Conservation (phyloP, 768 basidiomycete genomes). For the Psilocybe cubensis region DNA sequence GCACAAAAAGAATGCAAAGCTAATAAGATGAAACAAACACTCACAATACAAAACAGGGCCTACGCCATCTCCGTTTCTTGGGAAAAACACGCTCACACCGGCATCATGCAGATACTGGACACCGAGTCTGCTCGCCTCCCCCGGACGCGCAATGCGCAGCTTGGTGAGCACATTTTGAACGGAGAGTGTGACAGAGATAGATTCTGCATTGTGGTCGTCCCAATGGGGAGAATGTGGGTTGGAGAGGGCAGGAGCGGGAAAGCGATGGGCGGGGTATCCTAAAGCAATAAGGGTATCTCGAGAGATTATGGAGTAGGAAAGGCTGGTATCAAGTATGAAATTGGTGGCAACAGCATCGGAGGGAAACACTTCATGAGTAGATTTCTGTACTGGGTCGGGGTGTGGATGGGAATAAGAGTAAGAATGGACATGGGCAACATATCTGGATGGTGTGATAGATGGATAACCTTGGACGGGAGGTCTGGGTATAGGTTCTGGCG, state of each 20-base stretch:
- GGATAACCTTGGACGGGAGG: background rate
- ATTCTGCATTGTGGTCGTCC: constrained; percentile 6
- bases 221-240: constrained; percentile 10
- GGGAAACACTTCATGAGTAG: background rate
- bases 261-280: constrained; percentile 20
- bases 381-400: constrained; percentile 1
- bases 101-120: constrained; percentile 34
- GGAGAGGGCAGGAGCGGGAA: background rate
- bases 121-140: constrained; percentile 31
- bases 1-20: background rate
- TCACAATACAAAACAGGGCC: constrained; percentile 32
- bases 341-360: constrained; percentile 26
- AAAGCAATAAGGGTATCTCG: constrained; percentile 30
- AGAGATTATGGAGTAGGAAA: constrained; percentile 30
- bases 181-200: constrained; percentile 20
- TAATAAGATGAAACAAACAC: constrained; percentile 9
- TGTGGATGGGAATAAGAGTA: background rate
- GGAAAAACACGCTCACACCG: constrained; percentile 30
- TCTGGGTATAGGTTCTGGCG: constrained; percentile 1
- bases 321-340: constrained; percentile 35
- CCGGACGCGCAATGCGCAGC: constrained; percentile 28
- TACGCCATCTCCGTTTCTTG: constrained; percentile 26
- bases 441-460: background rate
- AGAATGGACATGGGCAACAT: background rate
- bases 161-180: constrained; percentile 27